Base-by-base conservation (phyloP, 139 green algal species). In the Micractinium conductrix region DNA sequence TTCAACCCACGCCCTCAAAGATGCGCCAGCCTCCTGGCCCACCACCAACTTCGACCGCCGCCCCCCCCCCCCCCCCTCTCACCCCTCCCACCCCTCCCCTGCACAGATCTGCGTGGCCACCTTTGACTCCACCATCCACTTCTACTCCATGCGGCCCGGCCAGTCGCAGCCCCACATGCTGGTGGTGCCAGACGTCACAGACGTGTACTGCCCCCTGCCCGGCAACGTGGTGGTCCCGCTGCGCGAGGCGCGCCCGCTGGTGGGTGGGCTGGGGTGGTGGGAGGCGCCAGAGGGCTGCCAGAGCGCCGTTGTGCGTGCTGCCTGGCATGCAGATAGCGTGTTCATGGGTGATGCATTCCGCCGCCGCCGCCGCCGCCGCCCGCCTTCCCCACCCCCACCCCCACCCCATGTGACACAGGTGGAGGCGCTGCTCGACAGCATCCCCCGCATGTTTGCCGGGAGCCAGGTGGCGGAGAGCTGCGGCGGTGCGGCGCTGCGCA, bases 61-160 rank as follows among this genome's bases (percentile, higher is more conserved):
- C 19, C 60, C 40, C 63, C 33, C n/a, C n/a, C 63, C n/a, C 30
- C 30, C 12, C 1, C 12, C n/a, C 30, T 14, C 2, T 37, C 63
- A 24, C 53, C 53, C 10, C n/a, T 22, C 6, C 26, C 26, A 8
- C 3, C 42, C 70, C 28, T 19, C 28, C 43, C 40, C 26, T 24
- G 42, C 42, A 16, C 82, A 92, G 50, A 88, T 98, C 24, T 95
- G 89, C 40, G 81, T 98, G 44, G 94, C 92, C 33, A 98, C 96
- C 3, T 98, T 93, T 88, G 96, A 98, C 88, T 84, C 76, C 71
- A 69, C 85, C n/a, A 84, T 98, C 43, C 93, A 98, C 55, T 98
- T 97, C 88, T 98, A 96, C 87, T 78, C 55, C 38, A 43, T 97
- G 73, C 78, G 86, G 21, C 43, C 86, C 6, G 84, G 80, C 28